Percentiles rank a stretch among this genome's conserved stretches.
Conservation (phyloP, 768 basidiomycete genomes). For the Tubosaeta sp. region DNA sequence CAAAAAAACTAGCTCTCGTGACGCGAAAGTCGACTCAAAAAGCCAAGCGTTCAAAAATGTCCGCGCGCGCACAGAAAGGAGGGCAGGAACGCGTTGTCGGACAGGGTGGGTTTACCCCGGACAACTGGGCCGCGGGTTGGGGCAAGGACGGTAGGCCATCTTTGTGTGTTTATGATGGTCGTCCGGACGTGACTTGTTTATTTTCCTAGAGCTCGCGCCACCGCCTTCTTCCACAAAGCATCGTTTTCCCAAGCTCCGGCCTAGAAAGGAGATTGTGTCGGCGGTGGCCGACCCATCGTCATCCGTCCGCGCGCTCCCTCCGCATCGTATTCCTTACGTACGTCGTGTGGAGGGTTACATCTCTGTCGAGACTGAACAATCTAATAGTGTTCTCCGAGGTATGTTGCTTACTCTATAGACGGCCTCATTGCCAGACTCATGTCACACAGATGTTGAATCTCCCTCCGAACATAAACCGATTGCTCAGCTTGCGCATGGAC, state of each 20-base stretch:
- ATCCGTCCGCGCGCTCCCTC: conserved; percentile 14
- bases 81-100: not conserved
- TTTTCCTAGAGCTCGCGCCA: conserved; percentile 13
- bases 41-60: not conserved
- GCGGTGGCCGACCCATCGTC: conserved; percentile 1
- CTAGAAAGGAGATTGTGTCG: conserved; percentile 2
- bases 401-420: not conserved
- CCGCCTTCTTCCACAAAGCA: not conserved
- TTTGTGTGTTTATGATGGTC: no score
- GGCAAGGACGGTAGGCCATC: conserved; percentile 22
- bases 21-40: not conserved
- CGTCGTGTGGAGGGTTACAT: conserved; percentile 28
- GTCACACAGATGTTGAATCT: conserved; percentile 40
- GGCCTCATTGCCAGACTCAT: not conserved
- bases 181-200: not conserved
- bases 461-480: conserved; percentile 49
- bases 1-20: not conserved
- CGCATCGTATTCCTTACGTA: conserved; percentile 21
- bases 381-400: conserved; percentile 18
- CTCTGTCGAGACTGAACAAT: conserved; percentile 2
- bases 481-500: conserved; percentile 57
- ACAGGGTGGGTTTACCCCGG: conserved; percentile 5
- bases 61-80: not conserved
- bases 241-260: conserved; percentile 1
- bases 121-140: conserved; percentile 16